Evolutionary conservation across 805 yeast genomes (phyloP), one percentile per base, ranked within the genome.

Genomic region (Starmerella kuoi): DNA sequence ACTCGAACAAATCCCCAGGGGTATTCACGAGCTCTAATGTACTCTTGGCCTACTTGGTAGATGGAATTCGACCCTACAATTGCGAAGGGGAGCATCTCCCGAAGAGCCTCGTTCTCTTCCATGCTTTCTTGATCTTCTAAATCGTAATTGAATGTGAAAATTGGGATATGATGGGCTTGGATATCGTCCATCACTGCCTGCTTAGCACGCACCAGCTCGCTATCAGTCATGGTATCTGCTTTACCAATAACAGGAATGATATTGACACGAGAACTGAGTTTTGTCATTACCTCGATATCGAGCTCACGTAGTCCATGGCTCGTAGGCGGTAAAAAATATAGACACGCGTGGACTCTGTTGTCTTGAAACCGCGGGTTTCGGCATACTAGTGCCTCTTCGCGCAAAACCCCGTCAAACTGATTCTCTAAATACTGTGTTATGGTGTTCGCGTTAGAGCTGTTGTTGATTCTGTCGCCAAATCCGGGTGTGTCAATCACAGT

Each of bases 381-480:
- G 60, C 73, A 72, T 49, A 86, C 83, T 49, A 88, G 70, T 1
- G 91, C 81, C 60, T 86, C 95, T 59, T 86, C 95, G 2, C 83
- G 84, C 36, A 86, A 68, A 0, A 82, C 58, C 14, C 49, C 67
- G 50, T 80, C 86, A 57, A 78, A 80, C 57, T 79, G 85, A 42
- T 64, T 69, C 56, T 79, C 83, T 44, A 82, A 64, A 59, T 74
- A 79, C 27, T 67, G 67, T 41, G 70, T 70, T 40, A 82, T 68
- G 41, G 70, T 60, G 1, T 47, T 46, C 33, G 67, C 63, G 36
- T 50, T 70, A 17, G 64, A 50, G 35, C 70, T 72, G 61, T 79
- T 79, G 59, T 81, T 74, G 49, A 82, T 65, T 52, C 71, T 74
- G 49, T 77, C 85, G 28, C 88, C 93, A 55, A 79, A 77, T 0